A percentile compares a stretch with the other conserved stretches of the same genome.
phyloP scores from a whole-genome alignment of 2,329 filamentous ascomycete genomes.

The Colletotrichum sp. region DNA sequence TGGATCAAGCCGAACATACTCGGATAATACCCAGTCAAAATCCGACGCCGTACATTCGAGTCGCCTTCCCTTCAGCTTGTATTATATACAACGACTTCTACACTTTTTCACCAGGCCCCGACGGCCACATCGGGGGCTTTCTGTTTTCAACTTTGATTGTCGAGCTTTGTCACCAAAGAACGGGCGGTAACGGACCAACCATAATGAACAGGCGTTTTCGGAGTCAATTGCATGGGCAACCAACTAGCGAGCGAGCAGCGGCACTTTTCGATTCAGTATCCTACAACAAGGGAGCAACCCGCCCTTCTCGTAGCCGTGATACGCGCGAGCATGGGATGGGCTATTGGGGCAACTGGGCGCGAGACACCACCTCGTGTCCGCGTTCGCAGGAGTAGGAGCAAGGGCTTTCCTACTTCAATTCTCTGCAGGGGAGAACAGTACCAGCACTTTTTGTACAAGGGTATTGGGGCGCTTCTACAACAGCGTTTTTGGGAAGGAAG shows the following conservation, averaged over 20 bases:
- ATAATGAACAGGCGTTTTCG: slow-evolving; percentile 21
- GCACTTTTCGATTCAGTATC: slow-evolving; percentile 14
- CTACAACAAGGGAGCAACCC: background rate
- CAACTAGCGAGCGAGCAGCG: slow-evolving; percentile 19
- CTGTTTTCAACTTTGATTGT: background rate
- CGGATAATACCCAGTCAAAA: background rate
- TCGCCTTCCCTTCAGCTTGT: slow-evolving; percentile 14
- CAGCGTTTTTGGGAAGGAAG: background rate
- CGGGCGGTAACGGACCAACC: slow-evolving; percentile 3
- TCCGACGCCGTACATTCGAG: background rate
- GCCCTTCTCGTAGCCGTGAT: background rate
- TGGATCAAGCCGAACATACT: background rate
- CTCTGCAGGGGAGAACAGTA: slow-evolving; percentile 16
- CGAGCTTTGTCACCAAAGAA: background rate
- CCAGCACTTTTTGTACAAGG: slow-evolving; percentile 9
- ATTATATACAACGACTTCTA: slow-evolving; percentile 15
- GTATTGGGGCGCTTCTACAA: background rate
- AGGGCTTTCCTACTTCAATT: background rate
- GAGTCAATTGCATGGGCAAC: slow-evolving; percentile 16
- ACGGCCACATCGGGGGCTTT: background rate
- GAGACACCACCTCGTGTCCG: background rate
- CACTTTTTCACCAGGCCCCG: background rate
- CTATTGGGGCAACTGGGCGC: background rate
- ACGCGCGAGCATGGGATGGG: background rate
- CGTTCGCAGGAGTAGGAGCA: background rate